Conservation (phyloP, 495 filamentous ascomycete species). For the Hyaloscypha finlandica region DNA sequence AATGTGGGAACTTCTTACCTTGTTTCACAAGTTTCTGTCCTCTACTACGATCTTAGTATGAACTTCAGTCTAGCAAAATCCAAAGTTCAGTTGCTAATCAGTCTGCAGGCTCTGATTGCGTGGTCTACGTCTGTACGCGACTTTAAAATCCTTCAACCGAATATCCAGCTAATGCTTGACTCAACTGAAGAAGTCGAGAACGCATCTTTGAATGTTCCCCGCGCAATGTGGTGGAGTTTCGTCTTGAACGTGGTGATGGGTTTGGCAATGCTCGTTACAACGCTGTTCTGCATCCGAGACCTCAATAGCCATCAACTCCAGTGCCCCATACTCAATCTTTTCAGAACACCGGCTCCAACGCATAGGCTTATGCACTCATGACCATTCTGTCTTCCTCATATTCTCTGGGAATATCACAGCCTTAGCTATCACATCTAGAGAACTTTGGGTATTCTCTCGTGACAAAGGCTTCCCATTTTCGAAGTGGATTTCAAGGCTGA, state of each 20-base stretch:
- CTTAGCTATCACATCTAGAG: slow-evolving; percentile 51
- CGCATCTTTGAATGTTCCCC: slow-evolving; percentile 43
- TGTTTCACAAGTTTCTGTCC: slow-evolving; percentile 40
- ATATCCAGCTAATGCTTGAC: not conserved
- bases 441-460: slow-evolving; percentile 54
- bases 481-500: slow-evolving; percentile 18
- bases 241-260: slow-evolving; percentile 44
- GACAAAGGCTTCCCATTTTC: slow-evolving; percentile 43
- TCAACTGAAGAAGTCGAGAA: slow-evolving; percentile 47
- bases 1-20: slow-evolving; percentile 38
- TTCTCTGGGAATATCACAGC: slow-evolving; percentile 47
- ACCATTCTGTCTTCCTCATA: slow-evolving; percentile 45
- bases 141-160: not conserved
- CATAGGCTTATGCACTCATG: slow-evolving; percentile 43
- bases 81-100: no score
- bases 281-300: slow-evolving; percentile 46
- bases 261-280: slow-evolving; percentile 41
- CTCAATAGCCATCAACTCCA: slow-evolving; percentile 40
- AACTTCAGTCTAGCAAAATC: no score
- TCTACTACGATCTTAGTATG: slow-evolving; percentile 41
- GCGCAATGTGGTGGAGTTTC: slow-evolving; percentile 43
- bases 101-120: slow-evolving; percentile 6
- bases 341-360: slow-evolving; percentile 43
- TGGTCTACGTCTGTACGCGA: slow-evolving; percentile 16
- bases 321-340: slow-evolving; percentile 55